These are phyloP conservation scores for Kickxella alabastrina DNA, from an alignment of 192 early-diverging fungal species.

Conservation along the genomic window DNA sequence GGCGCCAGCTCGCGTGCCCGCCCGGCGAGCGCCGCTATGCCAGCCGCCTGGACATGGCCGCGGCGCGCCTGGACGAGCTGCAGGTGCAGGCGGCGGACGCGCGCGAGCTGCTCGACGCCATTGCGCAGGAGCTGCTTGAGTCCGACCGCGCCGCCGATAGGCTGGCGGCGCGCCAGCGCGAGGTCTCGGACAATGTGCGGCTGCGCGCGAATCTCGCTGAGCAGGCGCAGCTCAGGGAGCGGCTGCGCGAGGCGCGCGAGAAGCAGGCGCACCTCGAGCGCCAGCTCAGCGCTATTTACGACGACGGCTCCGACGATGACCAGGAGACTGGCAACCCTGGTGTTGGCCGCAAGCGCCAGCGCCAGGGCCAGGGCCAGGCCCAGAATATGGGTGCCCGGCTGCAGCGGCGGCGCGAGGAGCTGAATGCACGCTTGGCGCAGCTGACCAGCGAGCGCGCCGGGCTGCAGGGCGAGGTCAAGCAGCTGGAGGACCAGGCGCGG, in stretches of 20 bases:
- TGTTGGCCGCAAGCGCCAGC: constrained; percentile 26
- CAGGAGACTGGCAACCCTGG: not conserved
- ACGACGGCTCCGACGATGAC: constrained; percentile 7
- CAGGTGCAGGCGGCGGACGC: constrained; percentile 36
- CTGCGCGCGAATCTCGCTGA: constrained; percentile 22
- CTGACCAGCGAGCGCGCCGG: constrained; percentile 45
- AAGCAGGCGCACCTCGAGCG: constrained; percentile 27
- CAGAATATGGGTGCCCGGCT: constrained; percentile 22
- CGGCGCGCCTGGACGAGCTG: constrained; percentile 30
- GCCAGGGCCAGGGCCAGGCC: constrained; percentile 1
- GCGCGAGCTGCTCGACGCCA: constrained; percentile 30
- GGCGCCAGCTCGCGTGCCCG: constrained; percentile 15
- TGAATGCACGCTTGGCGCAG: constrained; percentile 34
- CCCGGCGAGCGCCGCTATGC: constrained; percentile 17
- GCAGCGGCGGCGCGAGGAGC: constrained; percentile 31
- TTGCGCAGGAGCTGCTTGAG: constrained; percentile 50
- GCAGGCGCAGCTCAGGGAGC: constrained; percentile 38
- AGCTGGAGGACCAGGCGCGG: constrained; percentile 71
- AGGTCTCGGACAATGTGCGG: constrained; percentile 39
- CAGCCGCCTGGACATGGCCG: constrained; percentile 28
- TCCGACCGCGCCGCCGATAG: constrained; percentile 42
- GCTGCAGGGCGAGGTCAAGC: constrained; percentile 74
- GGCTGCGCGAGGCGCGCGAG: constrained; percentile 28
- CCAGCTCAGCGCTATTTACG: constrained; percentile 31
- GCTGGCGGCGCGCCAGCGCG: constrained; percentile 41